Conservation (phyloP, 2,329 filamentous ascomycete species). For the Venturia aucupariae region DNA sequence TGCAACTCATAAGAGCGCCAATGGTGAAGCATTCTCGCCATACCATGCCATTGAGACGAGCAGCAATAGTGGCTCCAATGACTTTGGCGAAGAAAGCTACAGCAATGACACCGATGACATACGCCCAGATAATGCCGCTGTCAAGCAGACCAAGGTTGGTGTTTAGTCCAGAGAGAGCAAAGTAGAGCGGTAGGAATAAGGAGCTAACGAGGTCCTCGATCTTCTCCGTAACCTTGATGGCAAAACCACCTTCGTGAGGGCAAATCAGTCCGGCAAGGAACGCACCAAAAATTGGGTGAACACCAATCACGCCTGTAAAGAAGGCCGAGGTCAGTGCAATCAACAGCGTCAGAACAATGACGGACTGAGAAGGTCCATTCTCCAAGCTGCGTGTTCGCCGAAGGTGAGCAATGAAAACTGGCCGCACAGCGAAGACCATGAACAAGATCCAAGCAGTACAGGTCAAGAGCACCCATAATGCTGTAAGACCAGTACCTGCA, state of each 20-base stretch:
- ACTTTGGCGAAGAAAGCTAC: constrained; percentile 84
- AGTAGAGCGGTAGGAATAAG: constrained; percentile 83
- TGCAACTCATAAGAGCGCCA: constrained; percentile 90
- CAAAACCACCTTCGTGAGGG: constrained; percentile 81
- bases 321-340: constrained; percentile 71
- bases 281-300: constrained; percentile 89
- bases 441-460: constrained; percentile 68
- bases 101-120: constrained; percentile 72
- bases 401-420: constrained; percentile 65
- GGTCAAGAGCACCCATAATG: constrained; percentile 74
- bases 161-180: constrained; percentile 80
- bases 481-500: constrained; percentile 69
- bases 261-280: constrained; percentile 86
- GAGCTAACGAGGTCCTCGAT: constrained; percentile 83
- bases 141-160: constrained; percentile 81
- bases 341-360: constrained; percentile 74
- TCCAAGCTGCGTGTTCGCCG: constrained; percentile 67
- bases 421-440: constrained; percentile 62
- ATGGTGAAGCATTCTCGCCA: constrained; percentile 89
- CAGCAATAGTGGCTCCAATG: constrained; percentile 69
- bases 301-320: constrained; percentile 83
- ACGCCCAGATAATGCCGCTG: constrained; percentile 76
- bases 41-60: constrained; percentile 63
- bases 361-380: constrained; percentile 77
- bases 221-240: constrained; percentile 86